A percentile compares a stretch with the other conserved stretches of the same genome.
Evolutionary conservation across 768 basidiomycete genomes (phyloP).

Genomic region (Phaeotremella skinneri): DNA sequence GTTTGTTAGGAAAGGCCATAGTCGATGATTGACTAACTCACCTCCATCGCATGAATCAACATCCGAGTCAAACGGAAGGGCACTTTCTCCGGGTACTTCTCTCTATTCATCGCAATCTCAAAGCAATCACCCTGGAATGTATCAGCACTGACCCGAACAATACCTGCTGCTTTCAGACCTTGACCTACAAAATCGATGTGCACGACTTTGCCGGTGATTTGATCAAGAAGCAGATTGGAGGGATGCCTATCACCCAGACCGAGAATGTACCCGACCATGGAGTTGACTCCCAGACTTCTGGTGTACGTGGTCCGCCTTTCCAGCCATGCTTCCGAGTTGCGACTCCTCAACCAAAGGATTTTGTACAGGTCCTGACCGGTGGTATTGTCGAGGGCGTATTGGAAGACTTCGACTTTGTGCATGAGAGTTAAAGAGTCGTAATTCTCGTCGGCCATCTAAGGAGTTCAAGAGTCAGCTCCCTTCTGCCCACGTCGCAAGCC

Average conservation of each 20-base stretch:
- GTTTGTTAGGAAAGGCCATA: neutral
- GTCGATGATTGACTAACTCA: slow-evolving; percentile 49
- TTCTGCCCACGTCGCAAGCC: too few species aligned
- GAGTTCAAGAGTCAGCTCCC: slow-evolving; percentile 1
- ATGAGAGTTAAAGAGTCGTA: slow-evolving; percentile 90
- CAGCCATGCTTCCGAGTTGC: slow-evolving; percentile 95
- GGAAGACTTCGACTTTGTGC: slow-evolving; percentile 98
- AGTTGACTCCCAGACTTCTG: slow-evolving; percentile 89
- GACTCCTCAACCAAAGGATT: slow-evolving; percentile 92
- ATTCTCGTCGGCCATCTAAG: slow-evolving; percentile 89
- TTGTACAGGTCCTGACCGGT: slow-evolving; percentile 97
- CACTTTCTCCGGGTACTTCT: slow-evolving; percentile 98
- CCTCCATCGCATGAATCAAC: slow-evolving; percentile 99
- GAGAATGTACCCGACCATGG: slow-evolving; percentile 97
- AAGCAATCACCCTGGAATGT: slow-evolving; percentile 78
- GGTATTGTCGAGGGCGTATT: slow-evolving; percentile 96
- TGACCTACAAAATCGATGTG: slow-evolving; percentile 61
- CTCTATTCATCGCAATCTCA: slow-evolving; percentile 94
- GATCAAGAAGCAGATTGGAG: slow-evolving; percentile 87
- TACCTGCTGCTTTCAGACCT: neutral
- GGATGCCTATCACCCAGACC: slow-evolving; percentile 98
- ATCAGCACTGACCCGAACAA: slow-evolving; percentile 6
- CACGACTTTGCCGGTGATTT: slow-evolving; percentile 87
- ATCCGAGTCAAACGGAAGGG: slow-evolving; percentile 97
- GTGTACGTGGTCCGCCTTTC: slow-evolving; percentile 95